Conservation (phyloP, 192 early-diverging fungal species). For the Backusella westeae region DNA sequence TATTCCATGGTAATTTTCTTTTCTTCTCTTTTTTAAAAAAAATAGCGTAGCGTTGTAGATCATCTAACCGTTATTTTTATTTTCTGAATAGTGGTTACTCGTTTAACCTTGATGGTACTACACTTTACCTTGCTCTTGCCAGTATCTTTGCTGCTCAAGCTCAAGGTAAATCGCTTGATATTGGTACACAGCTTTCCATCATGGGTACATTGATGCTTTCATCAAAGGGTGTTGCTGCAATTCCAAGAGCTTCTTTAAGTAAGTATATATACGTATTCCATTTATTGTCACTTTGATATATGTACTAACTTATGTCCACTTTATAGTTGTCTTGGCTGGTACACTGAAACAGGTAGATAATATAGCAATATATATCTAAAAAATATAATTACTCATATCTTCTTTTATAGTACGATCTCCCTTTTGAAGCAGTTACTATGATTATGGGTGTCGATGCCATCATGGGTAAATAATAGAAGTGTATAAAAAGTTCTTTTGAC, state of each 20-base stretch:
- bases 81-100: slow-evolving; percentile 54
- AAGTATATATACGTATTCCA: too few relatives aligned
- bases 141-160: slow-evolving; percentile 70
- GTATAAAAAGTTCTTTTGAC: too few relatives aligned
- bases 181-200: slow-evolving; percentile 60
- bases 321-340: slow-evolving; percentile 51
- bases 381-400: neutral
- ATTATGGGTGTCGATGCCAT: slow-evolving; percentile 76
- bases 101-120: slow-evolving; percentile 78
- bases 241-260: slow-evolving; percentile 54
- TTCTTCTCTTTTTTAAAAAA: neutral
- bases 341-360: slow-evolving; percentile 36
- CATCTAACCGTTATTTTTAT: too few relatives aligned
- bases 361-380: neutral
- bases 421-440: slow-evolving; percentile 51
- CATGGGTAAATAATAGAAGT: slow-evolving; percentile 33
- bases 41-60: neutral
- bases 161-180: slow-evolving; percentile 42
- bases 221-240: slow-evolving; percentile 65
- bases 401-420: slow-evolving; percentile 46
- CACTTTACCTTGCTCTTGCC: slow-evolving; percentile 68
- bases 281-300: too few relatives aligned
- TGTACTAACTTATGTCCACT: too few relatives aligned
- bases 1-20: slow-evolving; percentile 37
- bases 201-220: slow-evolving; percentile 68